These are phyloP conservation scores for Omphalea diandra DNA, from an alignment of 441 rosid genomes.

Conservation along the genomic window DNA sequence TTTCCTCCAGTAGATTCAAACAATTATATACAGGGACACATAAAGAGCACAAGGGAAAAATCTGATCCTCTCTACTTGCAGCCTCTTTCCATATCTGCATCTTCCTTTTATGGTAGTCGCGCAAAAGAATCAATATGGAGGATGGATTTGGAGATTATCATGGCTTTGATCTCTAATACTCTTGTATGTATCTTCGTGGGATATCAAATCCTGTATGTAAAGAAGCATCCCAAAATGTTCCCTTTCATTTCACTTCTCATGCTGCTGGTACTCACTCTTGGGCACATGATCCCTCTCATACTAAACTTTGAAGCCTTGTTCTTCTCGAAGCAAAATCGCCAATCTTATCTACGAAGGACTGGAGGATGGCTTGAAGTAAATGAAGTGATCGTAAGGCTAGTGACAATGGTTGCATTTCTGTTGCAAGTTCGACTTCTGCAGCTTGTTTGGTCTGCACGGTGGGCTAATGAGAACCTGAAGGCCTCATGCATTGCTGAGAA, in stretches of 20 bases:
- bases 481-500: constrained; percentile 63
- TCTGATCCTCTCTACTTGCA: constrained; percentile 54
- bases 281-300: constrained; percentile 75
- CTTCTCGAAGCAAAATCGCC: constrained; percentile 33
- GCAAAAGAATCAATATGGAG: constrained; percentile 61
- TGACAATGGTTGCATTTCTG: constrained; percentile 76
- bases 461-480: constrained; percentile 33
- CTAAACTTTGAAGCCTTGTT: constrained; percentile 79
- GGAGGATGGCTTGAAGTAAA: constrained; percentile 76
- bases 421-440: constrained; percentile 77
- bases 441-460: constrained; percentile 59
- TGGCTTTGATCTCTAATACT: constrained; percentile 69
- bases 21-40: constrained; percentile 52
- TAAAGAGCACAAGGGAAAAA: constrained; percentile 50
- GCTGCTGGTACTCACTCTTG: constrained; percentile 57
- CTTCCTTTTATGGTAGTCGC: constrained; percentile 30
- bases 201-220: constrained; percentile 67
- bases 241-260: constrained; percentile 66
- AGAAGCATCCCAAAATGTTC: constrained; percentile 52
- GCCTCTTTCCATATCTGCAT: constrained; percentile 49
- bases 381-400: constrained; percentile 69
- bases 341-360: constrained; percentile 35
- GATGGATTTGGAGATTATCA: constrained; percentile 74
- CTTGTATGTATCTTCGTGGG: constrained; percentile 62
- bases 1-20: constrained; percentile 55